Evolutionary conservation across 352 stramenopile genomes (phyloP), one percentile per base, ranked within the genome.

Genomic region (Vaucheria bursata): DNA sequence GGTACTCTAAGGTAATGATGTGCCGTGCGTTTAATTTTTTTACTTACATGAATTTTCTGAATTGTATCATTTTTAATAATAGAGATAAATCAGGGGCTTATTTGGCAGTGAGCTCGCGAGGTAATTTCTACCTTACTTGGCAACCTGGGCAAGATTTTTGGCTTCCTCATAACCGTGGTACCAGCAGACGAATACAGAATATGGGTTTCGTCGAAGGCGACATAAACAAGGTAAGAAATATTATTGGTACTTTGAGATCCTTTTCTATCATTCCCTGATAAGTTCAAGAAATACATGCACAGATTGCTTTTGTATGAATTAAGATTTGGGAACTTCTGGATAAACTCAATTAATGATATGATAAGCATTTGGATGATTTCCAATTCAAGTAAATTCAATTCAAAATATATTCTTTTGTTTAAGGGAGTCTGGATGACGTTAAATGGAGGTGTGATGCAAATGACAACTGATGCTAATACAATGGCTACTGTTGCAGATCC

Each of bases 81-180:
- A 68, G 53, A 34, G 53, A 68, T 34, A 68, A 68, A 37, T 73
- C 85, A 66, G 89, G 89, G 35, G 85, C 84, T 0, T 93, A 92
- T 75, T 70, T 93, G n/a, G 88, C 89, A 5, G 88, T 93, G 1
- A 80, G 71, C 45, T 86, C 85, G 18, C 87, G 88, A 59, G 89
- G 89, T 74, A 94, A 94, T 86, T 93, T 94, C 73, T 94, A 92
- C 85, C 82, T 94, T 8, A 94, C 89, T 0, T 94, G 89, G 89
- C 80, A 88, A 37, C 89, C 89, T 1, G 89, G 89, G 70, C 86
- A 92, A 75, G 89, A 94, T 82, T 94, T 93, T 81, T 94, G 89
- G 89, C 90, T 93, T 67, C 89, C 89, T n/a, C 80, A 86, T 64
- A 86, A 86, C 70, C 67, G 80, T 68, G 89, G 89, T 38, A 93